These are phyloP conservation scores for Syzygium grande DNA, from an alignment of 345 rosid species.

Conservation along the genomic window DNA sequence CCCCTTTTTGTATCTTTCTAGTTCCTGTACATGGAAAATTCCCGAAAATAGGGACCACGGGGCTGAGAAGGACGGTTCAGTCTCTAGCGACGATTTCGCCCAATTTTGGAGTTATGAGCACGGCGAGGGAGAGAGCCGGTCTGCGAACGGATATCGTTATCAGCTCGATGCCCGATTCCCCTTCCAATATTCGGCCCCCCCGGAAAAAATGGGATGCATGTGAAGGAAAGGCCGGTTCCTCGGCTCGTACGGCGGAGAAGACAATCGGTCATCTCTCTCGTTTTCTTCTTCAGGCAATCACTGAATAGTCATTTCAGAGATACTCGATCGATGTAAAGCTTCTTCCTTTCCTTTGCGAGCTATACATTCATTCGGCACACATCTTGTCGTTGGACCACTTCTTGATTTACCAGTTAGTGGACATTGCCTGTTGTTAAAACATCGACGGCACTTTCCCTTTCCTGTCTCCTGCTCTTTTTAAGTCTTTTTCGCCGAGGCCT, in stretches of 20 bases:
- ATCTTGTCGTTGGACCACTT: background rate
- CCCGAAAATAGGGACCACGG: background rate
- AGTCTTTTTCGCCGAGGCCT: background rate
- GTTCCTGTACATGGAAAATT: background rate
- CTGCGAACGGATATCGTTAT: accelerated
- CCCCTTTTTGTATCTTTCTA: background rate
- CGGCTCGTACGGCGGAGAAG: background rate
- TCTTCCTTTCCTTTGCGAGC: background rate
- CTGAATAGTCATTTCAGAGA: background rate
- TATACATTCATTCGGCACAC: background rate
- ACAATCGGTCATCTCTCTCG: background rate
- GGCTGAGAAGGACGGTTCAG: background rate
- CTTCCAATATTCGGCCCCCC: background rate
- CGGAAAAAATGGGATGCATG: background rate
- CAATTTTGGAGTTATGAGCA: background rate
- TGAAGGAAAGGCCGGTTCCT: background rate
- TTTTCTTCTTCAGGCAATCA: background rate
- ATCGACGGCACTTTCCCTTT: background rate
- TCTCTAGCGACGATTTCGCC: background rate
- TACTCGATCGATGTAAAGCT: background rate
- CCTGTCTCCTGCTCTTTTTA: background rate
- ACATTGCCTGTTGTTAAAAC: background rate
- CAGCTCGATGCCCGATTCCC: background rate
- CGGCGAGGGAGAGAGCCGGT: background rate
- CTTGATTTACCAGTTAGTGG: background rate